Evolutionary conservation across 2,329 filamentous ascomycete species (phyloP), one percentile per base, ranked within the genome.

Genomic region (Diaporthe helianthi): DNA sequence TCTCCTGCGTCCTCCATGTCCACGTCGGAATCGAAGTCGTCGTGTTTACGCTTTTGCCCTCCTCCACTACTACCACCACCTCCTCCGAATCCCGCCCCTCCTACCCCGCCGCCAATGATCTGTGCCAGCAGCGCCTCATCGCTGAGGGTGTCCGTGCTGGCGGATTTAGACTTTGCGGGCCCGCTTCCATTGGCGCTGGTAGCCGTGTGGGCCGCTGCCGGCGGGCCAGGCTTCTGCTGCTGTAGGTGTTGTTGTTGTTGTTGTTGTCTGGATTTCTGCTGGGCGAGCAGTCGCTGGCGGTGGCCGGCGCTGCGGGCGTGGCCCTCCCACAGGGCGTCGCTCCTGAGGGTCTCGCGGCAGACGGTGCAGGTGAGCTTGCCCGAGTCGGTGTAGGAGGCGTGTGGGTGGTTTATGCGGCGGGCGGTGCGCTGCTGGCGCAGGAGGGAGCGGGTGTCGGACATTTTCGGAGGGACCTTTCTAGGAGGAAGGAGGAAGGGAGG

Each of bases 381-480:
- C 17, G 87, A 83, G 72, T 89, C 85, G 6, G 90, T 89, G 80
- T 93, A 93, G 66, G 85, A 82, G 51, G 90, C 90, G 74, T 90
- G 84, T 4, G 90, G 88, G 74, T 93, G 90, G 64, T 89, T 86
- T 75, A 94, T 89, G 73, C 91, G 88, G 69, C 93, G 89, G 71
- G 91, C 87, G 68, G 89, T 89, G 73, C 93, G 89, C 79, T 95
- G 92, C 76, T 90, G 91, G 74, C 92, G 92, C 69, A 97, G 86
- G 60, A 97, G 87, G 44, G 92, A 88, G 75, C 93, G 91, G 31
- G 93, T 90, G 79, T 97, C 93, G 73, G 92, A 85, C 92, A 96
- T 95, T 72, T 54, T 71, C 52, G n/a, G n/a, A n/a, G n/a, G n/a
- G n/a, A n/a, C n/a, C n/a, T n/a, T n/a, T n/a, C n/a, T n/a, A n/a